phyloP scores from a whole-genome alignment of 805 yeast species.

The Lipomyces yamadae region DNA sequence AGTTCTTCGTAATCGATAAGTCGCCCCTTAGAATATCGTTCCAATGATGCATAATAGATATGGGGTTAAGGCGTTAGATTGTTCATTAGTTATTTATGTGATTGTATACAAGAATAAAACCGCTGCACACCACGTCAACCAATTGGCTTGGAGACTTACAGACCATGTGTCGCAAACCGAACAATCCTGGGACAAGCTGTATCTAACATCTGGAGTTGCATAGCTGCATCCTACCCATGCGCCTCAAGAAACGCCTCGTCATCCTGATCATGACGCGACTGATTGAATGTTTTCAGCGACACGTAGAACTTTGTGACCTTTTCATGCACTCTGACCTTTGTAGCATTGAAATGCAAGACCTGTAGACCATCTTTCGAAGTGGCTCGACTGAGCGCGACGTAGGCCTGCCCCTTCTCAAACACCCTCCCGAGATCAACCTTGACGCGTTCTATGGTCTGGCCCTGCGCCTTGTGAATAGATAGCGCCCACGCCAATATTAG shows the following conservation, averaged over 20 bases:
- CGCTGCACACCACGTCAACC: neutral
- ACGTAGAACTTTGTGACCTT: constrained; percentile 73
- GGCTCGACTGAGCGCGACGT: constrained; percentile 93
- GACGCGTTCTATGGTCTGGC: constrained; percentile 79
- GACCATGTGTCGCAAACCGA: neutral
- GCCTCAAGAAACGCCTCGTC: constrained; percentile 8
- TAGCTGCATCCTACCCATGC: neutral
- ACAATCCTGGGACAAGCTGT: neutral
- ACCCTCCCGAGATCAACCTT: constrained; percentile 74
- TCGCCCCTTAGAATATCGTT: neutral
- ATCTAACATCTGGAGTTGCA: neutral
- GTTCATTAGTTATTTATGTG: neutral
- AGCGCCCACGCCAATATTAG: constrained; percentile 94
- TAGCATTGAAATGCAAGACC: constrained; percentile 69
- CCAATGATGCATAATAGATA: neutral
- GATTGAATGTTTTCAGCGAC: constrained; percentile 10
- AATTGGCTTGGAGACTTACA: neutral
- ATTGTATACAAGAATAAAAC: neutral
- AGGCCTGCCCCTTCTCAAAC: constrained; percentile 93
- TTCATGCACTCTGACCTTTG: constrained; percentile 69
- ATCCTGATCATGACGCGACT: constrained; percentile 5
- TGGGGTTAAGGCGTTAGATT: constrained; percentile 2
- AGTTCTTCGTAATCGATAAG: constrained; percentile 45
- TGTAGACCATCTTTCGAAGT: constrained; percentile 81
- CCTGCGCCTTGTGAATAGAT: constrained; percentile 95